Evolutionary conservation across 768 basidiomycete species (phyloP).

Genomic region (Fomitopsis serialis): DNA sequence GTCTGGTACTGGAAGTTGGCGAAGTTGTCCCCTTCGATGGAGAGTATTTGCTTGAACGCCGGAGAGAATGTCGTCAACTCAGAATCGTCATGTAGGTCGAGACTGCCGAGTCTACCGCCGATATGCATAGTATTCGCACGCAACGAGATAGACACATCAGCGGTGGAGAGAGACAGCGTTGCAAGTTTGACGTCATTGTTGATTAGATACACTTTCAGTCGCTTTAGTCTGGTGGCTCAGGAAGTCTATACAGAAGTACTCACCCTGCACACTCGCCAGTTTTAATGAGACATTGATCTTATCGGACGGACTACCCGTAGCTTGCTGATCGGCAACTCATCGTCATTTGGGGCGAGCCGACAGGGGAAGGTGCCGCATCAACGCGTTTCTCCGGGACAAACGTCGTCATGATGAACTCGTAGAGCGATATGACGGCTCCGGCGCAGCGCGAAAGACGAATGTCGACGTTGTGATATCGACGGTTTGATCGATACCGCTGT

Average conservation of each 20-base stretch:
- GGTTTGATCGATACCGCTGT: conserved; percentile 84
- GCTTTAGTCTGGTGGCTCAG: not conserved
- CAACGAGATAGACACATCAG: conserved; percentile 76
- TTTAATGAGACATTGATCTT: conserved; percentile 82
- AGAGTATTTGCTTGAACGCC: conserved; percentile 80
- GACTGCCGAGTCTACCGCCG: conserved; percentile 74
- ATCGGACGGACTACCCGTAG: conserved; percentile 10
- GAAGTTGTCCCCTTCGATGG: conserved; percentile 91
- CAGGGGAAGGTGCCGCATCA: conserved; percentile 1
- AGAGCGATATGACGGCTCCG: conserved; percentile 84
- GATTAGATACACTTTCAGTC: conserved; percentile 61
- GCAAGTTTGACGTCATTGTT: conserved; percentile 69
- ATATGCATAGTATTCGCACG: conserved; percentile 70
- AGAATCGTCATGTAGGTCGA: conserved; percentile 77
- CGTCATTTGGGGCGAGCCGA: not conserved
- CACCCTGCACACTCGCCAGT: conserved; percentile 80
- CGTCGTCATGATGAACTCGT: conserved; percentile 97
- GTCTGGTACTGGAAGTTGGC: conserved; percentile 95
- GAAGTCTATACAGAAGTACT: conserved; percentile 13
- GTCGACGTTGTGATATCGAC: conserved; percentile 88
- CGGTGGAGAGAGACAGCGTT: conserved; percentile 86
- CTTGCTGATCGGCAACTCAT: not conserved
- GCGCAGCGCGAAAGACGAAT: conserved; percentile 81
- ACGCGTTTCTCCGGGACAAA: conserved; percentile 57
- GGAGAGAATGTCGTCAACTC: conserved; percentile 42